These are phyloP conservation scores for Trichoderma parareesei DNA, from an alignment of 495 filamentous ascomycete genomes.

Conservation along the genomic window DNA sequence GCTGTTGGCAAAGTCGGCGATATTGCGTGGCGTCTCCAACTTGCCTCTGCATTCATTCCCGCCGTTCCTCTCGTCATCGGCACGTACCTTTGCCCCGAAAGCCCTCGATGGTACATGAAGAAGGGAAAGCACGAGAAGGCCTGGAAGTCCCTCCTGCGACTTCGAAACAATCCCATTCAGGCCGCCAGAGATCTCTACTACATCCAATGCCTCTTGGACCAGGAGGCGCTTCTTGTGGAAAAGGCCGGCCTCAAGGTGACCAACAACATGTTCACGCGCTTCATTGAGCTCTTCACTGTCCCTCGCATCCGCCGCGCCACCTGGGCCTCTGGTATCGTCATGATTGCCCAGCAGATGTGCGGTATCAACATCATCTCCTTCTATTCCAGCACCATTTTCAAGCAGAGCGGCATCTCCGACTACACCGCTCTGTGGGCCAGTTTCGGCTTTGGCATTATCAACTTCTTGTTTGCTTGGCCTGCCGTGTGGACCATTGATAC, in stretches of 20 bases:
- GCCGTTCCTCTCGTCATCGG: slow-evolving; percentile 54
- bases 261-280: slow-evolving; percentile 32
- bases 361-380: slow-evolving; percentile 32
- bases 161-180: slow-evolving; percentile 53
- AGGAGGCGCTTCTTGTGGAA: slow-evolving; percentile 35
- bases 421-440: slow-evolving; percentile 43
- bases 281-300: slow-evolving; percentile 59
- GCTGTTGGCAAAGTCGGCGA: slow-evolving; percentile 20
- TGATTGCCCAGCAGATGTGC: slow-evolving; percentile 59
- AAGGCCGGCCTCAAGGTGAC: neutral
- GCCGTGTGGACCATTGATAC: slow-evolving; percentile 64
- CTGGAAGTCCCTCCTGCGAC: slow-evolving; percentile 49
- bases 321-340: slow-evolving; percentile 52
- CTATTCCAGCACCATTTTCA: slow-evolving; percentile 49
- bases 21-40: slow-evolving; percentile 45
- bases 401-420: slow-evolving; percentile 37
- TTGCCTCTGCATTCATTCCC: slow-evolving; percentile 64
- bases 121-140: slow-evolving; percentile 47
- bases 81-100: slow-evolving; percentile 61
- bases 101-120: slow-evolving; percentile 62
- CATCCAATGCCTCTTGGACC: slow-evolving; percentile 39
- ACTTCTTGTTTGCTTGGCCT: slow-evolving; percentile 55
- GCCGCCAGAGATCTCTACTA: slow-evolving; percentile 61
- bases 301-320: slow-evolving; percentile 47
- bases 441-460: slow-evolving; percentile 52